These are phyloP conservation scores for Saccharomycopsis synnaedendra DNA, from an alignment of 805 yeast species.

Conservation along the genomic window DNA sequence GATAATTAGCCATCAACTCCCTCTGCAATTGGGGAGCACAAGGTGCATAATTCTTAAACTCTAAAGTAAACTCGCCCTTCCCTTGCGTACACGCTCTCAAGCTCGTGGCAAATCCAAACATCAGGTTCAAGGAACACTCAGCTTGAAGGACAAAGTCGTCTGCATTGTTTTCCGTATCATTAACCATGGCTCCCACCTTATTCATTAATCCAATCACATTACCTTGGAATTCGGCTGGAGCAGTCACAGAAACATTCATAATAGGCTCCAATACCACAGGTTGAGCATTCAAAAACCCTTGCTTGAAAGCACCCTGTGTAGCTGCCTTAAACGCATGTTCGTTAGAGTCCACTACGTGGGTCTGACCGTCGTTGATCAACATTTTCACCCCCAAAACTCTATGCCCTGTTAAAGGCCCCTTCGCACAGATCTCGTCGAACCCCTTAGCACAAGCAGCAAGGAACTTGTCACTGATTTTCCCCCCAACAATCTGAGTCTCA, in stretches of 20 bases:
- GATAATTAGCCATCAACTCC: constrained; percentile 76
- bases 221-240: constrained; percentile 96
- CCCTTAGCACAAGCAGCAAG: constrained; percentile 91
- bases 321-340: constrained; percentile 94
- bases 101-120: constrained; percentile 94
- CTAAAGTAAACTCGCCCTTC: constrained; percentile 95
- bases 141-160: constrained; percentile 92
- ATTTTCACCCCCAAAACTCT: constrained; percentile 85
- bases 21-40: constrained; percentile 84
- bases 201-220: constrained; percentile 82
- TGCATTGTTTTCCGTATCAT: constrained; percentile 86
- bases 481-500: constrained; percentile 87
- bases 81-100: constrained; percentile 97
- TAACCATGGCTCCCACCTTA: constrained; percentile 84
- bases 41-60: constrained; percentile 86
- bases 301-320: constrained; percentile 81
- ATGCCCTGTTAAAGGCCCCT: constrained; percentile 96
- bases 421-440: constrained; percentile 86
- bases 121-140: constrained; percentile 90
- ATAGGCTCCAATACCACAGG: constrained; percentile 94
- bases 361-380: constrained; percentile 94
- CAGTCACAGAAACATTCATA: constrained; percentile 86
- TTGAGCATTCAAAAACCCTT: constrained; percentile 72
- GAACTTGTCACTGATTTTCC: constrained; percentile 92
- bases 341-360: constrained; percentile 94